phyloP scores from a whole-genome alignment of 2,329 filamentous ascomycete species.

The Colletotrichum phormii region DNA sequence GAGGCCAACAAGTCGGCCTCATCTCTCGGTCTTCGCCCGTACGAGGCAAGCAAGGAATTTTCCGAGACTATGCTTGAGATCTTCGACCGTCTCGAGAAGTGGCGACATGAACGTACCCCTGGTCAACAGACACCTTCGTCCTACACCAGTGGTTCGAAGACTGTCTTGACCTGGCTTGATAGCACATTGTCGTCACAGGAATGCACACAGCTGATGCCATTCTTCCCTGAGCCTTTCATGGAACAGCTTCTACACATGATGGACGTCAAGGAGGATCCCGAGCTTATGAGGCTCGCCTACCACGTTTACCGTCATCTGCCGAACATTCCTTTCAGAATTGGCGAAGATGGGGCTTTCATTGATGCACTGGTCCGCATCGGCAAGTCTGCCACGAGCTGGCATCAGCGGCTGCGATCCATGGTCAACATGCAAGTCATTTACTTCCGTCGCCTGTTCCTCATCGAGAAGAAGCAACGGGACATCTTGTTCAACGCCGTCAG shows the following conservation, averaged over 20 bases:
- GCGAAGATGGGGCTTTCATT: conserved; percentile 88
- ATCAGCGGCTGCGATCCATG: conserved; percentile 91
- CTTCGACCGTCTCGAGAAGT: conserved; percentile 84
- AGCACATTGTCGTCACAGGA: conserved; percentile 90
- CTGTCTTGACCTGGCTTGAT: conserved; percentile 94
- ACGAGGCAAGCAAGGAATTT: conserved; percentile 82
- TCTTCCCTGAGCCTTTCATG: conserved; percentile 91
- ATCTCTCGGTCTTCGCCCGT: conserved; percentile 86
- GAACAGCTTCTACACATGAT: conserved; percentile 98
- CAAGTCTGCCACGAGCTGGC: conserved; percentile 87
- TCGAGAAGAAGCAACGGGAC: conserved; percentile 78
- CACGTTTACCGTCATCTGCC: conserved; percentile 96
- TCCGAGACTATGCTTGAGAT: conserved; percentile 77
- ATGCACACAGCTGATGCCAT: conserved; percentile 88
- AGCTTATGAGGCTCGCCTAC: conserved; percentile 93
- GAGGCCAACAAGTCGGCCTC: conserved; percentile 83
- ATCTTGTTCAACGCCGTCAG: conserved; percentile 92
- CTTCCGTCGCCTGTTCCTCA: conserved; percentile 94
- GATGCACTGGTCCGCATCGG: conserved; percentile 89
- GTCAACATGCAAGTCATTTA: conserved; percentile 99
- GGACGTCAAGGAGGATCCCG: conserved; percentile 98
- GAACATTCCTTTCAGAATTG: conserved; percentile 91
- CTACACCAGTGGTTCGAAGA: conserved; percentile 97
- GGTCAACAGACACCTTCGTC: conserved; percentile 94
- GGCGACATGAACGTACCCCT: conserved; percentile 85